Conservation (phyloP, 1,139 yeast species). For the Yarrowia galli region DNA sequence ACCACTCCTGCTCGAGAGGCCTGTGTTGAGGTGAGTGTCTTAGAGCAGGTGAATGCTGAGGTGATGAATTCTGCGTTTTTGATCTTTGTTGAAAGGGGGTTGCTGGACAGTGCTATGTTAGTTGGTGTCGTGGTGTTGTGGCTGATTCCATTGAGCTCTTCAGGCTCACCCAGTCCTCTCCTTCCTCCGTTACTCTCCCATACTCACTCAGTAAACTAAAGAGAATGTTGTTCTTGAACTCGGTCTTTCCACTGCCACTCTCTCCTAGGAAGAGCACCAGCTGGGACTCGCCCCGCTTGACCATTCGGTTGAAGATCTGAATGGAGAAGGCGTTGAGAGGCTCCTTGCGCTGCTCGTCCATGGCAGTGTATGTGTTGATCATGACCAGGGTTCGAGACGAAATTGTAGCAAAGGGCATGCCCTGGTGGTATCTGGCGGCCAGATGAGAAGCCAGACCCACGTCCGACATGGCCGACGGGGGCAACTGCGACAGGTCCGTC, state of each 20-base stretch:
- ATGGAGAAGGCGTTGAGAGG: constrained; percentile 27
- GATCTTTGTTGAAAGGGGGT: constrained; percentile 51
- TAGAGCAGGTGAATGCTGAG: constrained; percentile 54
- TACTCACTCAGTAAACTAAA: constrained; percentile 46
- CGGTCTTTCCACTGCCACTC: constrained; percentile 54
- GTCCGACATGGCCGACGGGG: constrained; percentile 51
- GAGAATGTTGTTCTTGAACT: constrained; percentile 50
- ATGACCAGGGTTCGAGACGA: constrained; percentile 53
- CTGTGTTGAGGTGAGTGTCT: constrained; percentile 49
- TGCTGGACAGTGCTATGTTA: constrained; percentile 49
- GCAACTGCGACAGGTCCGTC: constrained; percentile 52
- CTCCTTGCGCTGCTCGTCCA: constrained; percentile 38
- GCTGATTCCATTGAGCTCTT: background rate
- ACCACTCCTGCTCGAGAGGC: constrained; percentile 54
- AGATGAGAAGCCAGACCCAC: constrained; percentile 55
- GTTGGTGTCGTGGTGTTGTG: background rate
- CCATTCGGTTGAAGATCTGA: constrained; percentile 50
- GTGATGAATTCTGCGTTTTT: constrained; percentile 51
- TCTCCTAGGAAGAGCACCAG: constrained; percentile 54
- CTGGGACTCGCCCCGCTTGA: constrained; percentile 54
- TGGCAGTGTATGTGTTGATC: constrained; percentile 52
- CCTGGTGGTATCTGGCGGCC: constrained; percentile 55
- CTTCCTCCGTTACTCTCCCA: background rate
- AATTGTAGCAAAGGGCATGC: constrained; percentile 53
- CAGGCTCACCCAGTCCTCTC: no score